phyloP scores from a whole-genome alignment of 2,329 filamentous ascomycete genomes.

The Diplocarpon rosae region DNA sequence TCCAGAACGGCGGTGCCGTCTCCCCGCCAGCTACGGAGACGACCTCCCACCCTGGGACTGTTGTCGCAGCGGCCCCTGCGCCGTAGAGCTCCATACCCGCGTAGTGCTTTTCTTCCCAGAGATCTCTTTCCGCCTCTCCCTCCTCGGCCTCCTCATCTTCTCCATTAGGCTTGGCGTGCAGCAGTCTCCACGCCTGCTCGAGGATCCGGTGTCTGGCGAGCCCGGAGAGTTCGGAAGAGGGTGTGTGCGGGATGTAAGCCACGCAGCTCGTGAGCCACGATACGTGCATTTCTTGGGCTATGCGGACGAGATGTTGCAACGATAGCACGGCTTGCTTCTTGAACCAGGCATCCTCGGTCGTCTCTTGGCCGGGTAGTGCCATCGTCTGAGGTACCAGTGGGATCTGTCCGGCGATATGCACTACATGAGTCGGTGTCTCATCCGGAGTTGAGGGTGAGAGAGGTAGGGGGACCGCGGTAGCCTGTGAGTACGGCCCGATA shows the following conservation, averaged over 20 bases:
- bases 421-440: conserved; percentile 16
- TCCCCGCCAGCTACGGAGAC: conserved; percentile 27
- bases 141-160: conserved; percentile 37
- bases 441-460: conserved; percentile 17
- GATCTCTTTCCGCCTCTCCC: conserved; percentile 51
- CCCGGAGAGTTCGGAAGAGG: conserved; percentile 17
- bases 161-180: conserved; percentile 29
- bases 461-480: conserved; percentile 45
- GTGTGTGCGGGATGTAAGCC: conserved; percentile 51
- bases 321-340: conserved; percentile 55
- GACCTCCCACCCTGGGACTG: conserved; percentile 41
- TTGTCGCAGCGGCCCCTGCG: conserved; percentile 18
- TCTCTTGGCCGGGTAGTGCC: conserved; percentile 30
- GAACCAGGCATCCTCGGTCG: conserved; percentile 26
- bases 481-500: conserved; percentile 94
- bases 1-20: conserved; percentile 55
- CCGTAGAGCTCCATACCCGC: conserved; percentile 29
- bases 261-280: conserved; percentile 66
- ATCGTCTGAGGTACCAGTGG: conserved; percentile 75
- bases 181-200: conserved; percentile 36
- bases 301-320: conserved; percentile 81
- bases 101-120: conserved; percentile 58
- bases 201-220: conserved; percentile 27
- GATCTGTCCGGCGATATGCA: conserved; percentile 83
- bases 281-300: conserved; percentile 61